These are phyloP conservation scores for Cercospora sesami DNA, from an alignment of 2,329 filamentous ascomycete species.

Conservation along the genomic window DNA sequence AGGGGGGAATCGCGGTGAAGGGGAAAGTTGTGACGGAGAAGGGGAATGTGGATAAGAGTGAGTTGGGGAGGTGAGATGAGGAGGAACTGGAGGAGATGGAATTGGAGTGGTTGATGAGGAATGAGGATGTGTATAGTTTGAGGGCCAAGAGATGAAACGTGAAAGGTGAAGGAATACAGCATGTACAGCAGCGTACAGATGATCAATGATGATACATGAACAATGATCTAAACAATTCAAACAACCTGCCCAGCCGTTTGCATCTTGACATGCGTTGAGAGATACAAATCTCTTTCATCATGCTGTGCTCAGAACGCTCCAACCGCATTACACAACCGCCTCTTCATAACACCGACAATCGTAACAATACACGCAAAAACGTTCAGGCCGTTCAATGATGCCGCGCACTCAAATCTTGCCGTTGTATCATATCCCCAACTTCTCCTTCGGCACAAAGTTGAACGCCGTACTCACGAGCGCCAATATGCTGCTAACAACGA, in stretches of 20 bases:
- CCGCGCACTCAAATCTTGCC: too few relatives aligned
- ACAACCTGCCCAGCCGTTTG: neutral
- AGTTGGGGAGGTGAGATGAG: slow-evolving; percentile 16
- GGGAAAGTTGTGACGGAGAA: slow-evolving; percentile 41
- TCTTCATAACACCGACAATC: neutral
- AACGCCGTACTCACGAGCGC: slow-evolving; percentile 79
- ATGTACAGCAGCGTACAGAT: neutral
- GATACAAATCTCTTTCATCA: neutral
- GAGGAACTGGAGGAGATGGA: neutral
- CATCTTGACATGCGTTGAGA: neutral
- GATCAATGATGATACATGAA: slow-evolving; percentile 3
- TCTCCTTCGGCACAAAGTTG: slow-evolving; percentile 79
- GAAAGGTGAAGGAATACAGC: neutral
- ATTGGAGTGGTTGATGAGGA: slow-evolving; percentile 22
- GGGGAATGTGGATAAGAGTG: slow-evolving; percentile 22
- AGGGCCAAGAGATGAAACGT: neutral
- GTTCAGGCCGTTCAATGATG: neutral
- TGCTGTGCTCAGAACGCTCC: slow-evolving; percentile 4
- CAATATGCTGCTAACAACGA: slow-evolving; percentile 67
- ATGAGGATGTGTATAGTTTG: slow-evolving; percentile 17
- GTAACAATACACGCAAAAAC: neutral
- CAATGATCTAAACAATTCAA: neutral
- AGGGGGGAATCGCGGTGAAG: slow-evolving; percentile 48
- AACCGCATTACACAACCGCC: neutral
- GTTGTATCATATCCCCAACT: slow-evolving; percentile 53